Base-by-base conservation (phyloP, 2,329 filamentous ascomycete species). In the Metarhizium guizhouense region DNA sequence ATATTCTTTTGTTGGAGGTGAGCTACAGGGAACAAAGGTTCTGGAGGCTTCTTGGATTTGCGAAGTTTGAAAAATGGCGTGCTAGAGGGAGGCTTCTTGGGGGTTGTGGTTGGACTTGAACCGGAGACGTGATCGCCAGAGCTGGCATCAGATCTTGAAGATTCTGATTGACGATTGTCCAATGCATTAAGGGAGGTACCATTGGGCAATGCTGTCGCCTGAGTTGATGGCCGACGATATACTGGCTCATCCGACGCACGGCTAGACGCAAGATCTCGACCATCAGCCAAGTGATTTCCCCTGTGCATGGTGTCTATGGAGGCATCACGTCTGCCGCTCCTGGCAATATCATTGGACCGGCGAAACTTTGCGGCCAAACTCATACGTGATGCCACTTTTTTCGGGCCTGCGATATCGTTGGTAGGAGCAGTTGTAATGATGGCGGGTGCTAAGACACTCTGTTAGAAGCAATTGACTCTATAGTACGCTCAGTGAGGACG, bases 361-460 rank as follows among this genome's bases (percentile, higher is more conserved):
- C 80, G 78, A 54, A 81, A 73, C 40, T 77, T 77, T 54, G 75
- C 71, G 29, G 78, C 74, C 20, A 85, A 70, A 62, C 75, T 79
- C 58, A 83, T 74, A 45, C 81, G 76, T 36, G 81, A 78, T 45
- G 76, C 69, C 61, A 80, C 83, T 67, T 81, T 85, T 51, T 76
- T 79, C 58, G 76, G 68, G 52, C 68, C 62, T 40, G 76, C 76
- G 20, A 83, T 67, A 53, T 87, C 81, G 61, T 85, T 81, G 8
- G 91, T 94, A 10, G 94, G 92, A 16, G 92, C 89, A 11, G 93
- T 97, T 52, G 88, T 96, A 69, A 97, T 94, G 67, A 97, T 97
- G 62, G 82, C 77, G 51, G 83, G 83, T 59, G 83, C 83, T 86
- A 63, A 49, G 59, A 55, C 62, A 47, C 32, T 5, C 29, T 52